A percentile compares a stretch with the other conserved stretches of the same genome.
phyloP scores from a whole-genome alignment of 148 eudicot genomes.

The Rhododendron ferrugineum region DNA sequence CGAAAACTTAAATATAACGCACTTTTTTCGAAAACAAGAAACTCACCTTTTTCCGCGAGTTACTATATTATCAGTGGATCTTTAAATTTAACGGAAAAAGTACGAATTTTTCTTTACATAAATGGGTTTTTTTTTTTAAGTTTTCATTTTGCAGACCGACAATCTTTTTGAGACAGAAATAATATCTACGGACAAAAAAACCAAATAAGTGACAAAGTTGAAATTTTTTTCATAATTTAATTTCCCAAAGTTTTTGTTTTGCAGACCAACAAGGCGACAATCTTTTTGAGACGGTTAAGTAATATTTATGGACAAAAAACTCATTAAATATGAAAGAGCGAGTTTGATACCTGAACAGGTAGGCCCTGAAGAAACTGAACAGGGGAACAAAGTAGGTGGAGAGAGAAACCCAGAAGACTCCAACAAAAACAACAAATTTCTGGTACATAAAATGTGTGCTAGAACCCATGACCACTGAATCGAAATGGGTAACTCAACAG shows the following conservation, averaged over 20 bases:
- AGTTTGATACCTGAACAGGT: slow-evolving; percentile 50
- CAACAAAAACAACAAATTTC: slow-evolving; percentile 28
- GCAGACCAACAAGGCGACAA: not conserved
- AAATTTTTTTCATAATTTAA: too few species aligned
- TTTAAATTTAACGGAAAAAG: too few species aligned
- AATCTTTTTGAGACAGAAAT: not conserved
- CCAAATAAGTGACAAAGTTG: too few species aligned
- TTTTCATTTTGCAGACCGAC: not conserved
- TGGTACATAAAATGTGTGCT: slow-evolving; percentile 17
- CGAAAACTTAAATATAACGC: not conserved
- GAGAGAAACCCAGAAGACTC: slow-evolving; percentile 29
- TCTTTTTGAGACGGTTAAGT: not conserved
- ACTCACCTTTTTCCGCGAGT: too few species aligned
- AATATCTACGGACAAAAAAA: not conserved
- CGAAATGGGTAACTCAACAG: slow-evolving; percentile 22
- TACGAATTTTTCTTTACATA: not conserved
- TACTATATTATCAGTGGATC: not conserved
- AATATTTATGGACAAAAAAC: not conserved
- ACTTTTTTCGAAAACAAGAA: too few species aligned
- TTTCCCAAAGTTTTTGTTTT: not conserved
- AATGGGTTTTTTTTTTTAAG: too few species aligned
- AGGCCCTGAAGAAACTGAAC: slow-evolving; percentile 35
- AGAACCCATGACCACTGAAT: slow-evolving; percentile 31
- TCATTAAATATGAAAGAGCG: not conserved
- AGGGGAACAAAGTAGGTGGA: slow-evolving; percentile 37